phyloP scores from a whole-genome alignment of 352 stramenopile genomes.

The Phytophthora palmivora region DNA sequence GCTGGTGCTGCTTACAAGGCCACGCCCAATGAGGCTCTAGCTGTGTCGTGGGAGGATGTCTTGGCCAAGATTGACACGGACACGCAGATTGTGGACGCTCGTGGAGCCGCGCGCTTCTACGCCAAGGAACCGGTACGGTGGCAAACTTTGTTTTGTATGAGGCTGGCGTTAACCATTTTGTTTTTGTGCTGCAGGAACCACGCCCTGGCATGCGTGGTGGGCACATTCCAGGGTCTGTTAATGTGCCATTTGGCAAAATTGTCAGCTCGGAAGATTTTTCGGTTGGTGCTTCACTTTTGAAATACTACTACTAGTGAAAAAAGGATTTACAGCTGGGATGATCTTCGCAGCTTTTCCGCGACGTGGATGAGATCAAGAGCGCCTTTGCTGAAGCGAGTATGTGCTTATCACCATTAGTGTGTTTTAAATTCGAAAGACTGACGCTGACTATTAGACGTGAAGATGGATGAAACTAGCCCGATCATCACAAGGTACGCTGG shows the following conservation, averaged over 20 bases:
- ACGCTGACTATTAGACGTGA: slow-evolving; percentile 48
- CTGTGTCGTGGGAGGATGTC: slow-evolving; percentile 69
- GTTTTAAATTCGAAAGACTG: not conserved
- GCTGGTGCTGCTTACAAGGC: slow-evolving; percentile 51
- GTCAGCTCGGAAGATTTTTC: slow-evolving; percentile 87
- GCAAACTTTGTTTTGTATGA: not conserved
- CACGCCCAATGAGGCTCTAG: slow-evolving; percentile 52
- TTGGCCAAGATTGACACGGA: slow-evolving; percentile 62
- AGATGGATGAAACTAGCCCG: slow-evolving; percentile 60
- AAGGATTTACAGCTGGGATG: slow-evolving; percentile 20
- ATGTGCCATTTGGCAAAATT: slow-evolving; percentile 92
- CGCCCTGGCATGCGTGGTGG: slow-evolving; percentile 90
- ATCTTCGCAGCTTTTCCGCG: slow-evolving; percentile 64
- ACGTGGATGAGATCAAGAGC: slow-evolving; percentile 74
- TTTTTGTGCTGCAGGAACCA: slow-evolving; percentile 72
- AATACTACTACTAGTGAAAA: no score
- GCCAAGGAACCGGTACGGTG: slow-evolving; percentile 77
- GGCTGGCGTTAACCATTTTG: not conserved
- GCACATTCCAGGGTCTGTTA: slow-evolving; percentile 92
- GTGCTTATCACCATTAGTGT: slow-evolving; percentile 3
- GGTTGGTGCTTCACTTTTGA: slow-evolving; percentile 33
- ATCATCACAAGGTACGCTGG: slow-evolving; percentile 71
- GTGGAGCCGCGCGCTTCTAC: slow-evolving; percentile 87
- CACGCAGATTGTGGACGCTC: slow-evolving; percentile 92
- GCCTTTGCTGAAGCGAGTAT: slow-evolving; percentile 80